Percentiles rank a stretch among this genome's conserved stretches.
Conservation (phyloP, 1,284 basidiomycete species). For the Caloboletus firmus region DNA sequence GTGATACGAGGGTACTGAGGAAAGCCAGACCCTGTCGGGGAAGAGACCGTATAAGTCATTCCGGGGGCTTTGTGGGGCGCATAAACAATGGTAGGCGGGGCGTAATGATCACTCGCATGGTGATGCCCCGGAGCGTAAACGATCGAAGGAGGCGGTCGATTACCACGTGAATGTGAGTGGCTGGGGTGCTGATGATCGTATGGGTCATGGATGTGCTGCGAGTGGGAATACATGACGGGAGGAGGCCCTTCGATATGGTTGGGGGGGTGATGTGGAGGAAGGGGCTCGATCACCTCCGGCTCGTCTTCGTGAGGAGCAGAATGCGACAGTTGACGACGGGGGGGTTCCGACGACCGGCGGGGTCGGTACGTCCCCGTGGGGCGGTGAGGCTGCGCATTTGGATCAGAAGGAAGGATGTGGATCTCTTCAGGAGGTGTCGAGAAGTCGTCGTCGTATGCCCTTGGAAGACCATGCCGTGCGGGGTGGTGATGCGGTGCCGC, state of each 20-base stretch:
- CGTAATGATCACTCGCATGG: conserved; percentile 45
- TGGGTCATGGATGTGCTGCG: conserved; percentile 33
- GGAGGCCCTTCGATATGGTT: conserved; percentile 21
- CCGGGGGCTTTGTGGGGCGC: conserved; percentile 45
- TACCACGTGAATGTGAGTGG: conserved; percentile 36
- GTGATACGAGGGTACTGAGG: conserved; percentile 37
- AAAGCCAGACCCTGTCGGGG: conserved; percentile 42
- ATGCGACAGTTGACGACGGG: conserved; percentile 25
- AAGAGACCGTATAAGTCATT: conserved; percentile 56
- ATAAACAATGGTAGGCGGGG: conserved; percentile 50
- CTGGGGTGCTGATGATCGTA: conserved; percentile 39
- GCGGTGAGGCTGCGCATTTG: conserved; percentile 34
- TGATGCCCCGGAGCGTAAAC: conserved; percentile 50
- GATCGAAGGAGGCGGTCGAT: conserved; percentile 47
- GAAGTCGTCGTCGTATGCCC: conserved; percentile 22
- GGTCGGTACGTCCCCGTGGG: conserved; percentile 27
- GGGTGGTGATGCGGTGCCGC: conserved; percentile 15
- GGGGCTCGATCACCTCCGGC: conserved; percentile 26
- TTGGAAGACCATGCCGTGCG: conserved; percentile 20
- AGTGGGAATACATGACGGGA: conserved; percentile 36
- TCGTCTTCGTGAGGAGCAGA: conserved; percentile 24
- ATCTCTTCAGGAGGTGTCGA: conserved; percentile 50
- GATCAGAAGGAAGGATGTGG: conserved; percentile 50
- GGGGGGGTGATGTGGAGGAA: conserved; percentile 23
- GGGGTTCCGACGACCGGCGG: conserved; percentile 45